phyloP scores from a whole-genome alignment of 805 yeast genomes.

The Candida alai region DNA sequence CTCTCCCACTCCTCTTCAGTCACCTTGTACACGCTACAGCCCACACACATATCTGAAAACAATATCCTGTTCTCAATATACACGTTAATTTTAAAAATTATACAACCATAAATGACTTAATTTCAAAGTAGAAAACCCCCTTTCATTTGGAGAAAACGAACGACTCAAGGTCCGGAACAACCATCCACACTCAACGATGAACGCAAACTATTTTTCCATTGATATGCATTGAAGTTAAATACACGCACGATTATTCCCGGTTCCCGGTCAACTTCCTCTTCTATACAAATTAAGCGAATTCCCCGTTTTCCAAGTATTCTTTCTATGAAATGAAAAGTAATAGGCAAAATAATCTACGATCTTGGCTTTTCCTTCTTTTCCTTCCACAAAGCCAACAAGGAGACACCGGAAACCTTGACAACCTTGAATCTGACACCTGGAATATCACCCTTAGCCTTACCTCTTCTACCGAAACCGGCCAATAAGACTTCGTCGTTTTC shows the following conservation, averaged over 20 bases:
- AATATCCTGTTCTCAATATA: conserved; percentile 2
- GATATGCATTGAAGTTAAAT: too few species aligned
- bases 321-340: conserved; percentile 2
- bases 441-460: conserved; percentile 99
- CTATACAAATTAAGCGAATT: conserved; percentile 1
- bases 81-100: conserved; percentile 6
- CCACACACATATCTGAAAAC: too few species aligned
- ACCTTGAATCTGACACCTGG: conserved; percentile 99
- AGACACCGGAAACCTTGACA: conserved; percentile 99
- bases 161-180: too few species aligned
- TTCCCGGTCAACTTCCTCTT: too few species aligned
- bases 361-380: conserved; percentile 99
- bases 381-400: conserved; percentile 99
- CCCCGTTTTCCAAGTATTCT: conserved; percentile 3
- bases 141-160: too few species aligned
- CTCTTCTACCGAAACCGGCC: conserved; percentile 99
- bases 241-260: too few species aligned
- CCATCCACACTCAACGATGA: too few species aligned
- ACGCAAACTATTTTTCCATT: too few species aligned
- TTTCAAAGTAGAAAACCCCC: conserved; percentile 1
- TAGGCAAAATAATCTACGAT: conserved; percentile 55
- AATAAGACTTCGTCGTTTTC: conserved; percentile 99
- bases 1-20: too few species aligned
- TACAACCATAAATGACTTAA: conserved; percentile 8
- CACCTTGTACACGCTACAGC: too few species aligned